phyloP scores from a whole-genome alignment of 2,329 filamentous ascomycete species.

The Neofusicoccum kwambonambiense region DNA sequence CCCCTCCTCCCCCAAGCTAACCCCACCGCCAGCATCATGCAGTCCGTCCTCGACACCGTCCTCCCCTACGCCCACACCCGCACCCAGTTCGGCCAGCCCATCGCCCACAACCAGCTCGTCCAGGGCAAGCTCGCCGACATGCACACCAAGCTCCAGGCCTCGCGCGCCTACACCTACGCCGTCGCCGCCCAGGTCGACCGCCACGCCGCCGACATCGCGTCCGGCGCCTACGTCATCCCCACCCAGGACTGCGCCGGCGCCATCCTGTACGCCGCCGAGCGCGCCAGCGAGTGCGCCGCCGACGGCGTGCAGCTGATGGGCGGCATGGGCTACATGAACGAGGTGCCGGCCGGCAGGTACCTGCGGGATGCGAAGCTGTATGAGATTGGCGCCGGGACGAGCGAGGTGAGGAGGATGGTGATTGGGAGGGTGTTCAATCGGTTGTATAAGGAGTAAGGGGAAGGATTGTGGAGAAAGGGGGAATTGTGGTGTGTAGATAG shows the following conservation, averaged over 20 bases:
- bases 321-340: slow-evolving; percentile 94
- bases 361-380: slow-evolving; percentile 80
- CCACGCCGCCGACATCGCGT: slow-evolving; percentile 26
- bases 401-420: slow-evolving; percentile 89
- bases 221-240: slow-evolving; percentile 58
- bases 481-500: not conserved
- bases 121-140: slow-evolving; percentile 95
- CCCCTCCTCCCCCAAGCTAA: too few species aligned
- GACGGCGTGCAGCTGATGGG: slow-evolving; percentile 92
- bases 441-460: slow-evolving; percentile 54
- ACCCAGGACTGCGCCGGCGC: slow-evolving; percentile 94
- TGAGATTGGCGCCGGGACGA: slow-evolving; percentile 95
- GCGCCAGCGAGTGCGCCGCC: slow-evolving; percentile 80
- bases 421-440: slow-evolving; percentile 91
- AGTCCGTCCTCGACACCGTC: slow-evolving; percentile 79
- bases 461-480: not conserved
- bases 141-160: slow-evolving; percentile 89
- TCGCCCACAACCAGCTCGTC: slow-evolving; percentile 89
- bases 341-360: slow-evolving; percentile 85
- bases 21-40: slow-evolving; percentile 66
- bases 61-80: slow-evolving; percentile 87
- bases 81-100: slow-evolving; percentile 82
- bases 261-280: slow-evolving; percentile 88
- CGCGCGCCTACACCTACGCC: slow-evolving; percentile 81
- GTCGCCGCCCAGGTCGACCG: slow-evolving; percentile 81